These are phyloP conservation scores for Stephania cephalantha DNA, from an alignment of 164 flowering plant species.

Conservation along the genomic window DNA sequence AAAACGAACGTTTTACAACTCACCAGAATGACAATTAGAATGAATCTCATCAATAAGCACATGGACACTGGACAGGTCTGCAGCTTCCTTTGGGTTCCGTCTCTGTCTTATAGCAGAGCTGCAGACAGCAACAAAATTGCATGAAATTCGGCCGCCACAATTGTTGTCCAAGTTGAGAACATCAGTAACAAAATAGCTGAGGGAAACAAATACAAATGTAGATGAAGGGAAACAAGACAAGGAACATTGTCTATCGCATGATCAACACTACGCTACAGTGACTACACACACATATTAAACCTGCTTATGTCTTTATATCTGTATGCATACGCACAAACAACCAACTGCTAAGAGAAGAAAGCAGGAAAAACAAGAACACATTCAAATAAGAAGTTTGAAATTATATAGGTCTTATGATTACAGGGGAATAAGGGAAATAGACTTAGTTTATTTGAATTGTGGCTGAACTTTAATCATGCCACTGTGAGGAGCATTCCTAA, in stretches of 20 bases:
- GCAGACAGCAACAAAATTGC: slow-evolving; percentile 11
- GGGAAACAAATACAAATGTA: background rate
- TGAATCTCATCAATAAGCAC: slow-evolving; percentile 74
- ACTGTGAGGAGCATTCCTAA: background rate
- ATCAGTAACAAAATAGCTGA: background rate
- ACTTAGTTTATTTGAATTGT: background rate
- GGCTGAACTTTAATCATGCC: background rate
- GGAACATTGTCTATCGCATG: background rate
- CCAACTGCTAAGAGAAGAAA: too few species aligned
- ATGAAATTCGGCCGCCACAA: background rate
- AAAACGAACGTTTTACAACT: slow-evolving; percentile 4
- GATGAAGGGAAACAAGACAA: background rate
- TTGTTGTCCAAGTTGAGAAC: background rate
- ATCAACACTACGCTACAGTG: background rate
- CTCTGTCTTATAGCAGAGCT: slow-evolving; percentile 80
- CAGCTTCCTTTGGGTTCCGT: slow-evolving; percentile 89
- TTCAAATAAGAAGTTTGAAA: background rate
- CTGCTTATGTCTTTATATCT: too few species aligned
- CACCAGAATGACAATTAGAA: slow-evolving; percentile 64
- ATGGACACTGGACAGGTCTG: slow-evolving; percentile 84
- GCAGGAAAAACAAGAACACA: background rate
- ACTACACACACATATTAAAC: too few species aligned
- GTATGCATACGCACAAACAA: too few species aligned
- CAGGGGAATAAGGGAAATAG: background rate
- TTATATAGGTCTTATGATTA: background rate